Evolutionary conservation across 225 moss, liverwort and hornwort genomes (phyloP).

Genomic region (Physcomitrium patens): DNA sequence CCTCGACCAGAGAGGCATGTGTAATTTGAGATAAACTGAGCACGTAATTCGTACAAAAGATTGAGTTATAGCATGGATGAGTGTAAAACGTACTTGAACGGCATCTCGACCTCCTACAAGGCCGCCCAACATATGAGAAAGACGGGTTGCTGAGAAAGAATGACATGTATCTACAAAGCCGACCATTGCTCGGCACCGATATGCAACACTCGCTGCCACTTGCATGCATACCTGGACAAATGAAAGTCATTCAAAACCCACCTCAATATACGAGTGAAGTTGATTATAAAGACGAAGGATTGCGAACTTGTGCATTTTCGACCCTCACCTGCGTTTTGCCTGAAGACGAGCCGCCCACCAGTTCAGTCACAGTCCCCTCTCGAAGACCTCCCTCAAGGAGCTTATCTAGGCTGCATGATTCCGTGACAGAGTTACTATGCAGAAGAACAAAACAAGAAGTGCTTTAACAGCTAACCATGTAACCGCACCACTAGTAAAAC

Average conservation of each 20-base stretch:
- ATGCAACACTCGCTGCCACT: slow-evolving; percentile 77
- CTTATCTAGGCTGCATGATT: slow-evolving; percentile 66
- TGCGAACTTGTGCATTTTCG: slow-evolving; percentile 7
- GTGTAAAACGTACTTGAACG: slow-evolving; percentile 54
- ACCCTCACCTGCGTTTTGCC: slow-evolving; percentile 90
- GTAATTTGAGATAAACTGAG: not conserved
- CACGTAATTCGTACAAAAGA: not conserved
- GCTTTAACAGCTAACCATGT: not conserved
- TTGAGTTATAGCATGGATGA: slow-evolving; percentile 21
- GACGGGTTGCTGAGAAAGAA: slow-evolving; percentile 77
- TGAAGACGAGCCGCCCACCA: slow-evolving; percentile 89
- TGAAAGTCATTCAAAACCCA: not conserved
- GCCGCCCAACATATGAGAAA: slow-evolving; percentile 77
- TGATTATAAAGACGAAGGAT: slow-evolving; percentile 1
- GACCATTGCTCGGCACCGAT: slow-evolving; percentile 56
- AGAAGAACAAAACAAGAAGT: not conserved
- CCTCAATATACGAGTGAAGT: not conserved
- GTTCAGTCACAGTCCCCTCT: slow-evolving; percentile 86
- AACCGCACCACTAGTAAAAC: not conserved
- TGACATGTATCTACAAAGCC: slow-evolving; percentile 83
- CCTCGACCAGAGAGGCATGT: not conserved
- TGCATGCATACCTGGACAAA: slow-evolving; percentile 88
- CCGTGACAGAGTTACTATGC: not conserved
- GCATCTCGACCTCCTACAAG: slow-evolving; percentile 53
- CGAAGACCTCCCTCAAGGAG: slow-evolving; percentile 84